Evolutionary conservation across 441 rosid genomes (phyloP), one percentile per base, ranked within the genome.

Genomic region (California macrophylla): DNA sequence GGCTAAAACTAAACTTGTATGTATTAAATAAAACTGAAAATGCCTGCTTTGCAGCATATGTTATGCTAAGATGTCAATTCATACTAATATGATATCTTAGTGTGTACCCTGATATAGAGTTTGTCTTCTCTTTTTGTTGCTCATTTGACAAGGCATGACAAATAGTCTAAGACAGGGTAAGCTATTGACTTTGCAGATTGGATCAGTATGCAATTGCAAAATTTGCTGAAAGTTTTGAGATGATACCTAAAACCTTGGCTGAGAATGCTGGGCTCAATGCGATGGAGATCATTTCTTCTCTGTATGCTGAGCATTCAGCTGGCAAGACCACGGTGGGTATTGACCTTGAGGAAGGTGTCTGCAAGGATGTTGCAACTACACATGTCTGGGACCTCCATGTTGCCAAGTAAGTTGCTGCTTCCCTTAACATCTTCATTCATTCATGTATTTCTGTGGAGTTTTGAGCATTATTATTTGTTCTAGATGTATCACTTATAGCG

Each of bases 191-290:
- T 28, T 82, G 77, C 91, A 96, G 99, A 75, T 85, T 96, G 86
- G 99, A 96, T 81, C 96, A 96, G 80, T 93, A 93, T 77, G 98
- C 99, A 67, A 86, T 96, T 74, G 76, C 96, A 38, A 96, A 96
- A 77, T 96, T 88, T 76, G 97, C 97, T 6, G 97, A 96, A 80
- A 93, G 98, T 78, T 96, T 93, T 78, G 99, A 96, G 88, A 88
- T 93, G 96, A 86, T 96, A 58, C 98, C 99, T n/a, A 87, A 79
- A 74, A 93, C 95, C 40, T 81, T 96, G 66, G 89, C 98, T 20
- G 98, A 93, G 75, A 96, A 96, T 83, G 98, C 97, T 71, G 98
- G 99, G 29, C 93, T 96, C 36, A 89, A 93, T 79, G 88, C 98
- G 16, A 87, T 93, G 97, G 98, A 93, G 81, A 85, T 96, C 69